Conservation (phyloP, 2,329 filamentous ascomycete species). For the Beauveria caledonica region DNA sequence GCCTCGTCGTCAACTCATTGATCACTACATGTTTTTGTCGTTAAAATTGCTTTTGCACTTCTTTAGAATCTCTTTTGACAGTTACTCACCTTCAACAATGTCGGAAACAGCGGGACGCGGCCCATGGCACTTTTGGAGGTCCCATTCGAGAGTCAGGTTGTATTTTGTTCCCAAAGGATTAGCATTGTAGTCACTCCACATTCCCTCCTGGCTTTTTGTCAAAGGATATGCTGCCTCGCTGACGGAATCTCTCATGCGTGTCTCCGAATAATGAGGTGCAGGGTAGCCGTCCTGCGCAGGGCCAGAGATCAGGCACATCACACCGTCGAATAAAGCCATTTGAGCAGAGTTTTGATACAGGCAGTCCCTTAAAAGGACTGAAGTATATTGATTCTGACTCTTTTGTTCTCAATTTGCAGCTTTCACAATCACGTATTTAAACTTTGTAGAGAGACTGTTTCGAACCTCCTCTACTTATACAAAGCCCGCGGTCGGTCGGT, state of each 20-base stretch:
- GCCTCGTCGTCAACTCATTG: slow-evolving; percentile 7
- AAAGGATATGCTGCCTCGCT: slow-evolving; percentile 3
- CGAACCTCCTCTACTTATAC: not conserved
- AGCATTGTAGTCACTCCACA: slow-evolving; percentile 11
- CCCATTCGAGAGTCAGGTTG: slow-evolving; percentile 12
- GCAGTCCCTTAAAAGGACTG: too few relatives aligned
- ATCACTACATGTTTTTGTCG: not conserved
- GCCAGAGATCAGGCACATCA: not conserved
- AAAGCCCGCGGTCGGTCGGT: not conserved
- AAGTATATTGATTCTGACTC: not conserved
- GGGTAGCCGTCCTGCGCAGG: not conserved
- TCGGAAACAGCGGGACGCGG: not conserved
- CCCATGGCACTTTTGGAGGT: not conserved
- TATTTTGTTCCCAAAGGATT: slow-evolving; percentile 12
- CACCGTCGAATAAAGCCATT: not conserved
- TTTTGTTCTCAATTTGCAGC: too few relatives aligned
- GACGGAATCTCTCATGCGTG: not conserved
- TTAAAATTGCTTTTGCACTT: not conserved
- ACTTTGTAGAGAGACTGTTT: too few relatives aligned
- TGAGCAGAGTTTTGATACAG: too few relatives aligned
- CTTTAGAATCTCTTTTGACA: not conserved
- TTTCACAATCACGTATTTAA: too few relatives aligned
- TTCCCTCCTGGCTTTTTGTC: slow-evolving; percentile 13
- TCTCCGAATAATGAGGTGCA: not conserved
- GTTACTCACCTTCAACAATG: not conserved